Conservation (phyloP, 805 yeast genomes). For the Metschnikowia bowlesiae region DNA sequence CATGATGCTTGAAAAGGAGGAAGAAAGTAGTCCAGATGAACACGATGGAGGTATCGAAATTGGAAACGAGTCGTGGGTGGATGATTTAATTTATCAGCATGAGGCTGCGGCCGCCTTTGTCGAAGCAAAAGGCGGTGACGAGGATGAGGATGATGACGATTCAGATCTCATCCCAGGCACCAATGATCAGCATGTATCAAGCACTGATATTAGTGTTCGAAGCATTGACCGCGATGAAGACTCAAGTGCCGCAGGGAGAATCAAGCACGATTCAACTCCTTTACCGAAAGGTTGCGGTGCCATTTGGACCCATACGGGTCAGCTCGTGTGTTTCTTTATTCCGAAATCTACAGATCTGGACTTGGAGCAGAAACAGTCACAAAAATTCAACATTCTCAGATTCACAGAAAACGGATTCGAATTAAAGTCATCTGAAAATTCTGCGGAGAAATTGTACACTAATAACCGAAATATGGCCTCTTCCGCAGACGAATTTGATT, state of each 20-base stretch:
- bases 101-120: constrained; percentile 21
- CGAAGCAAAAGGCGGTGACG: constrained; percentile 19
- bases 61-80: constrained; percentile 42
- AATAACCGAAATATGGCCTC: constrained; percentile 2
- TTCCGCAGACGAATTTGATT: constrained; percentile 1
- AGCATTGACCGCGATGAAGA: background rate
- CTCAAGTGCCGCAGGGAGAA: background rate
- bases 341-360: constrained; percentile 41
- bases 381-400: constrained; percentile 43
- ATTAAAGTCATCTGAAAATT: constrained; percentile 10
- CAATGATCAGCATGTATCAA: constrained; percentile 21
- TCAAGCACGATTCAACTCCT: constrained; percentile 66
- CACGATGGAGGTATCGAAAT: constrained; percentile 26
- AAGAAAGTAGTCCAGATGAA: constrained; percentile 21
- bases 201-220: constrained; percentile 5
- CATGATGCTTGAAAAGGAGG: constrained; percentile 21
- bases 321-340: constrained; percentile 76
- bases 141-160: constrained; percentile 27
- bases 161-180: constrained; percentile 37
- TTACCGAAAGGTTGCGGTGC: constrained; percentile 94
- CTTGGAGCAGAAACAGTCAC: constrained; percentile 34
- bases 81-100: constrained; percentile 36
- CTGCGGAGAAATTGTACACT: constrained; percentile 3
- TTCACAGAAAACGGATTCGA: constrained; percentile 51
- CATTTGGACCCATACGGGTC: constrained; percentile 75